Evolutionary conservation across 305 asterid genomes (phyloP).

Genomic region (Plantago coronopus): DNA sequence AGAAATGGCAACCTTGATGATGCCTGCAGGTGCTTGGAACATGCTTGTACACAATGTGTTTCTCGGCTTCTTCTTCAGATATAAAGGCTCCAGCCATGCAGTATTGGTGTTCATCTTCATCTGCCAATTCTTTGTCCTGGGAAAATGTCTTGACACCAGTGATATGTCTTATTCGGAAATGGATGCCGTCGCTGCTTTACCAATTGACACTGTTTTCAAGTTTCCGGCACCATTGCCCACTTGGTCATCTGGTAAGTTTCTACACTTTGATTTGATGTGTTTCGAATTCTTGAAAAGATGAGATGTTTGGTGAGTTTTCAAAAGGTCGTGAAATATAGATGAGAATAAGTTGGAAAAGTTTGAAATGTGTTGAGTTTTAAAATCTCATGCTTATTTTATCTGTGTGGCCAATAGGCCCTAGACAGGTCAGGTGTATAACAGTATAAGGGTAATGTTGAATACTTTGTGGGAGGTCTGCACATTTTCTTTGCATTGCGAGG

Average conservation of each 20-base stretch:
- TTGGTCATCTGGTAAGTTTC: slow-evolving; percentile 56
- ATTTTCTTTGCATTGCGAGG: too few relatives aligned
- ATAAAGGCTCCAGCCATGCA: neutral
- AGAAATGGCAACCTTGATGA: slow-evolving; percentile 1
- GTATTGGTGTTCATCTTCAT: slow-evolving; percentile 9
- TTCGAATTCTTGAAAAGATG: too few relatives aligned
- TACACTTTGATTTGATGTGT: neutral
- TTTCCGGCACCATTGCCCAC: slow-evolving; percentile 62
- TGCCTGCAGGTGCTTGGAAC: slow-evolving; percentile 6
- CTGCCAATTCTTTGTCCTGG: slow-evolving; percentile 31
- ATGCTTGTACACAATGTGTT: slow-evolving; percentile 22
- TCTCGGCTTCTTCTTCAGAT: slow-evolving; percentile 6
- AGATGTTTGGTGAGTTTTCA: too few relatives aligned
- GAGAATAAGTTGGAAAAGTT: too few relatives aligned
- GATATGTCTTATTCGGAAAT: slow-evolving; percentile 10
- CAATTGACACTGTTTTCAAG: slow-evolving; percentile 59
- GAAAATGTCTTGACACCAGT: slow-evolving; percentile 28
- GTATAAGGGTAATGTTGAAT: too few relatives aligned
- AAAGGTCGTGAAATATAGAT: too few relatives aligned
- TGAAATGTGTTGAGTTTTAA: too few relatives aligned
- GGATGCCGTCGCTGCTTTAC: slow-evolving; percentile 26
- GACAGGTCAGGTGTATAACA: too few relatives aligned
- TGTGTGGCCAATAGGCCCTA: too few relatives aligned
- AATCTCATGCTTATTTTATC: too few relatives aligned
- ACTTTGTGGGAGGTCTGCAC: too few relatives aligned